A percentile compares a stretch with the other conserved stretches of the same genome.
Evolutionary conservation across 192 early-diverging fungal species (phyloP).

Genomic region (Piromyces finnis): DNA sequence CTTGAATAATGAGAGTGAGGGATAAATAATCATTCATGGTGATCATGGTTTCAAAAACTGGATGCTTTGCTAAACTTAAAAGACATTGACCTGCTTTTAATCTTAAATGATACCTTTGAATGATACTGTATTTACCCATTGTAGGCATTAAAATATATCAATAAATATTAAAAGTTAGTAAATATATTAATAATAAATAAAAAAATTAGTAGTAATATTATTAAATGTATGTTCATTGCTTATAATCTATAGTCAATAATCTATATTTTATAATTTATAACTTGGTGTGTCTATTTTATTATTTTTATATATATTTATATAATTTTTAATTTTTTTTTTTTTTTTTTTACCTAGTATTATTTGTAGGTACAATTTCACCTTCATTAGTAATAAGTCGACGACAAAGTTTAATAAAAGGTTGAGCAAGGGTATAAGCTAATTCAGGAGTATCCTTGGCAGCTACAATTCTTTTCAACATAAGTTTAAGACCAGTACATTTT

Average conservation of each 20-base stretch:
- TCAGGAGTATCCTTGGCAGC: background rate
- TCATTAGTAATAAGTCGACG: background rate
- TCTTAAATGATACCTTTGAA: background rate
- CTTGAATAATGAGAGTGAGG: conserved; percentile 15
- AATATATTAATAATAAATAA: too few relatives aligned
- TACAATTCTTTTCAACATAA: background rate
- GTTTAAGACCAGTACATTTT: background rate
- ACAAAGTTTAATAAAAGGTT: background rate
- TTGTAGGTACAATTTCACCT: background rate
- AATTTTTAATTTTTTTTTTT: too few relatives aligned
- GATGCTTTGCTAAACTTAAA: background rate
- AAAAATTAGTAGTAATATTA: too few relatives aligned
- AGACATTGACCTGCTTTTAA: background rate
- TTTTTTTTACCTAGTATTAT: background rate
- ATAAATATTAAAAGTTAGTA: too few relatives aligned
- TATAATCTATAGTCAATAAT: too few relatives aligned
- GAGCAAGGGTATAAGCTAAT: background rate
- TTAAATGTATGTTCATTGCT: too few relatives aligned
- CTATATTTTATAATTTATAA: too few relatives aligned
- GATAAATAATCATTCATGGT: background rate
- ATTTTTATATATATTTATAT: background rate
- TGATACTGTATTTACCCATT: background rate
- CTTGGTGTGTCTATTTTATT: background rate
- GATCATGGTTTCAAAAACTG: background rate
- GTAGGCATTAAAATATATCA: too few relatives aligned